Conservation (phyloP, 352 stramenopile species). For the Elongisporangium anandrum region DNA sequence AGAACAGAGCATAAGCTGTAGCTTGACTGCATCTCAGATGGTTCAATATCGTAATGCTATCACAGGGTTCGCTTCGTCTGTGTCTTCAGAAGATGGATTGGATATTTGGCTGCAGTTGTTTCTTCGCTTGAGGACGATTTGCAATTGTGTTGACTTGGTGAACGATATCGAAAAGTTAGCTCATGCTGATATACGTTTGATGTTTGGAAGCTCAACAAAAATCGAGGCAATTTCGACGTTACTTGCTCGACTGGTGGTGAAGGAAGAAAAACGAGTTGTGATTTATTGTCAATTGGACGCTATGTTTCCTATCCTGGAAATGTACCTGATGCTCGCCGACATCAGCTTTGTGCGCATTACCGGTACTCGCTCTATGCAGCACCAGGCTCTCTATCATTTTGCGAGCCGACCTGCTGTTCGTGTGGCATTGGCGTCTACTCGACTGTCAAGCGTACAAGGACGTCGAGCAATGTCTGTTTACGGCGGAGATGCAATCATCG, state of each 20-base stretch:
- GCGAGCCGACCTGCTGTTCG: constrained; percentile 48
- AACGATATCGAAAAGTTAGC: constrained; percentile 75
- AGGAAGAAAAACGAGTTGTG: constrained; percentile 67
- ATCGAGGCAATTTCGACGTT: constrained; percentile 48
- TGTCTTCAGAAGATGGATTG: constrained; percentile 51
- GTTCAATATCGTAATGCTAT: constrained; percentile 67
- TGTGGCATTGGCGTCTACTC: constrained; percentile 69
- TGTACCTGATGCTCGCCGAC: constrained; percentile 60
- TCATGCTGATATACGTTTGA: constrained; percentile 54
- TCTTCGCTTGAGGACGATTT: constrained; percentile 60
- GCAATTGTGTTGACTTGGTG: constrained; percentile 78
- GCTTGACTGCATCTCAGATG: constrained; percentile 41
- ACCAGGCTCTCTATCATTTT: constrained; percentile 68
- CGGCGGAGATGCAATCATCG: constrained; percentile 69
- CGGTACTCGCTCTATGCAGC: constrained; percentile 44
- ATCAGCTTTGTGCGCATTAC: constrained; percentile 64
- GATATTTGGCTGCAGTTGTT: constrained; percentile 62
- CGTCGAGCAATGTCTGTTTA: constrained; percentile 56
- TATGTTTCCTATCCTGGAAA: constrained; percentile 71
- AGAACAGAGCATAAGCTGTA: constrained; percentile 71
- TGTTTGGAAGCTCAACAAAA: constrained; percentile 63
- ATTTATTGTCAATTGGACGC: constrained; percentile 74
- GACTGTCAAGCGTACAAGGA: constrained; percentile 33
- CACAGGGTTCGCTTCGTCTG: constrained; percentile 42
- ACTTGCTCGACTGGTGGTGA: constrained; percentile 41